Evolutionary conservation across 2,329 filamentous ascomycete genomes (phyloP), one percentile per base, ranked within the genome.

Genomic region (Trichoderma brevicompactum): DNA sequence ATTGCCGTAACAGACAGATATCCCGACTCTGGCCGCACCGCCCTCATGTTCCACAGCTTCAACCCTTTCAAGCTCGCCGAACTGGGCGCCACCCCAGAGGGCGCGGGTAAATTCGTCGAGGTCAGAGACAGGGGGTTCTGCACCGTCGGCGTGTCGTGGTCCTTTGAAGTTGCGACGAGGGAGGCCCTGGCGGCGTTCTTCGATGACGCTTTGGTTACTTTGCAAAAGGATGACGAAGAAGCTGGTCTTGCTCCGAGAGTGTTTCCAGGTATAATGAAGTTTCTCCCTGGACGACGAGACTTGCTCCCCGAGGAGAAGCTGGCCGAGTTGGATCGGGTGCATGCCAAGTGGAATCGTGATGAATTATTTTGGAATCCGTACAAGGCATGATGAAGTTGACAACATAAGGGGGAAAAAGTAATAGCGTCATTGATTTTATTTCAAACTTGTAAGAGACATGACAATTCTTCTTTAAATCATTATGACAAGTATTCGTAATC

Each of bases 361-460:
- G 65, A 67, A 0, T 12, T 75, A 0, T 75, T 75, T 56, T 75
- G 73, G 73, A 72, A 59, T 28, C 72, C 72, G 9, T 72, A 69
- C 54, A 56, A 55, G 43, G 38, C 9, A 19, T 61, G n/a, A 65
- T 15, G 23, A 44, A 32, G 40, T 34, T 5, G 7, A 38, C 36
- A 7, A 38, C 36, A 6, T 38, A 5, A 28, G 23, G n/a, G n/a
- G n/a, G 23, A 28, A 28, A 28, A 28, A 28, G 23, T 28, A 28
- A 28, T 28, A 28, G 23, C 2, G 23, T 28, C 23, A 28, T 3
- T 28, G 23, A 5, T 28, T 28, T 28, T 28, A 5, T 28, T 28
- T 28, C 5, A 28, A 28, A 28, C 23, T 5, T 28, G 23, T 28
- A 28, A 28, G 5, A 28, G 23, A 28, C 15, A 34, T 9, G 23